A percentile compares a stretch with the other conserved stretches of the same genome.
These are phyloP conservation scores for Orbilia brochopaga DNA, from an alignment of 2,329 filamentous ascomycete genomes.

Conservation along the genomic window DNA sequence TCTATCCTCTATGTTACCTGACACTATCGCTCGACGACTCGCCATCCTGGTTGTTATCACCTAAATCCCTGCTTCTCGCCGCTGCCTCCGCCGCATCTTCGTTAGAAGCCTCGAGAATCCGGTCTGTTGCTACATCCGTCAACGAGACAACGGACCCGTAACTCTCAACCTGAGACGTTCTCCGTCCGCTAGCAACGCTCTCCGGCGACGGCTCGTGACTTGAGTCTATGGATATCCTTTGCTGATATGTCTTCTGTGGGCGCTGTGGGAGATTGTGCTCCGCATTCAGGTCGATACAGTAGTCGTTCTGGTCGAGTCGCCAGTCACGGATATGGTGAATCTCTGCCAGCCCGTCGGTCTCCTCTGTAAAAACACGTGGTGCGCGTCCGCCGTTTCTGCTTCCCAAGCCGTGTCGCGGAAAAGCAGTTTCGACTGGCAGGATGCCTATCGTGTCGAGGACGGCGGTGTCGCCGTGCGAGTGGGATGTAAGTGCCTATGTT, in stretches of 20 bases:
- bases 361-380: conserved; percentile 36
- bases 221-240: conserved; percentile 22
- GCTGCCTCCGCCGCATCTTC: conserved; percentile 3
- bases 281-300: conserved; percentile 31
- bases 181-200: conserved; percentile 13
- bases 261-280: conserved; percentile 40
- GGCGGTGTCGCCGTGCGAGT: conserved; percentile 33
- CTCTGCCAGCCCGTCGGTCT: conserved; percentile 8
- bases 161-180: conserved; percentile 32
- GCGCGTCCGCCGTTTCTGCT: conserved; percentile 10
- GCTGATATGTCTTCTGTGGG: conserved; percentile 18
- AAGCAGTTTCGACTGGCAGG: conserved; percentile 29
- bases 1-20: conserved; percentile 44
- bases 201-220: conserved; percentile 18
- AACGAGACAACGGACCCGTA: conserved; percentile 31
- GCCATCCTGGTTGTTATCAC: not conserved
- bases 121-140: conserved; percentile 13
- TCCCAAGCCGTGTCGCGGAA: conserved; percentile 20
- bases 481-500: conserved; percentile 25
- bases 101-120: conserved; percentile 13
- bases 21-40: conserved; percentile 13
- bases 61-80: not conserved
- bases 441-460: conserved; percentile 46
- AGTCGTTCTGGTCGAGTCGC: conserved; percentile 48
- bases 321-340: conserved; percentile 49